Evolutionary conservation across 2,329 filamentous ascomycete genomes (phyloP), one percentile per base, ranked within the genome.

Genomic region (Exophiala sp.): DNA sequence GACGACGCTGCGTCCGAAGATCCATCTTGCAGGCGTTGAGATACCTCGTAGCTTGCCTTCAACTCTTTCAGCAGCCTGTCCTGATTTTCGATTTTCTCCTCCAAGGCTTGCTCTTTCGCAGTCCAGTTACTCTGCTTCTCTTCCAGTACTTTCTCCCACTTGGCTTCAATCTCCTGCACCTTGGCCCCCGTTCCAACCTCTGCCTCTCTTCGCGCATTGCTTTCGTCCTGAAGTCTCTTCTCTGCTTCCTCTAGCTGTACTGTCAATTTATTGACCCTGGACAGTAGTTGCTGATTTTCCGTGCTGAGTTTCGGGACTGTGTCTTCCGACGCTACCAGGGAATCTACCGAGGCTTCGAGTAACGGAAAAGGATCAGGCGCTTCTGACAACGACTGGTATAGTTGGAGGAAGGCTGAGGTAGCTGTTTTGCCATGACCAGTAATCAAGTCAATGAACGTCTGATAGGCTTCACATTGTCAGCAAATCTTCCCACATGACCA

Each of bases 41-140:
- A 94, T 50, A 99, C 94, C 71, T 99, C 94, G 68, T 96, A 96
- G 74, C 86, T 96, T 21, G 94, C 94, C 73, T 96, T 97, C 68
- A 97, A 84, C 70, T 99, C 95, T 66, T 88, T 96, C 63, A 99
- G 73, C 36, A 99, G 74, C 5, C 91, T 85, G 45, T 99, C 94
- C 68, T 99, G 92, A 64, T 87, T 95, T 70, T 96, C 92, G 2
- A 95, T 79, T 73, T 96, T 97, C 64, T 97, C 92, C 66, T 96
- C 91, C 55, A 96, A 73, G 24, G 83, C 85, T 74, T 88, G 89
- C 75, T 99, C 94, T 68, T 95, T 96, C 7, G 92, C 86, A 50
- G 88, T 85, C 94, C 94, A 99, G 67, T 99, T 99, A 69, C 92
- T 90, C 65, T 89, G 87, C 73, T 96, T 96, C 77, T 99, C 94